Conservation (phyloP, 1,284 basidiomycete genomes). For the Ceratobasidium sp. region DNA sequence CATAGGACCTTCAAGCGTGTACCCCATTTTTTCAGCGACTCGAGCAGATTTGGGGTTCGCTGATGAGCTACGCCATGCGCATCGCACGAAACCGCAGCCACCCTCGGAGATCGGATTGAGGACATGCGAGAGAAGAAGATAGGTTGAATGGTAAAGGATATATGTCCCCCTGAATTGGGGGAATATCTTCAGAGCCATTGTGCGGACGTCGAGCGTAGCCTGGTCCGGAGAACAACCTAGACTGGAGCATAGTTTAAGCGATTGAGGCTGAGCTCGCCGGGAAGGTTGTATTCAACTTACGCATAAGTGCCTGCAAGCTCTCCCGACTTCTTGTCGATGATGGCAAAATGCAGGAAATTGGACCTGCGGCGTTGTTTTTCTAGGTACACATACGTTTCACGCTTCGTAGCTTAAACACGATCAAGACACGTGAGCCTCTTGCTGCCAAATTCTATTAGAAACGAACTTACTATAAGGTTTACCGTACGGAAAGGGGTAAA, state of each 20-base stretch:
- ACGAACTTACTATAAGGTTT: neutral
- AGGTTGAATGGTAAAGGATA: neutral
- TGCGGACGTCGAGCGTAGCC: conserved; percentile 14
- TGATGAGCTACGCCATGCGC: neutral
- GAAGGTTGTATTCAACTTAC: neutral
- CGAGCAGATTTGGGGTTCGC: conserved; percentile 9
- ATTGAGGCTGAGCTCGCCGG: neutral
- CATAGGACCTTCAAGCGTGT: conserved; percentile 15
- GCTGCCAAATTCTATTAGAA: neutral
- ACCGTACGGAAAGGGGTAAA: conserved; percentile 21
- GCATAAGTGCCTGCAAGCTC: conserved; percentile 10
- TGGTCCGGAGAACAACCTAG: conserved; percentile 22
- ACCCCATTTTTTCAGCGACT: conserved; percentile 23
- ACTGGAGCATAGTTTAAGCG: neutral
- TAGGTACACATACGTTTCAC: conserved; percentile 18
- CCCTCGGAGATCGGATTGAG: conserved; percentile 28
- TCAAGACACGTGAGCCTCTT: neutral
- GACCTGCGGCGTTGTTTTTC: conserved; percentile 18
- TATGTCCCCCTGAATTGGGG: neutral
- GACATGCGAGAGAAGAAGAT: conserved; percentile 9
- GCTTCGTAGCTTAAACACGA: conserved; percentile 8
- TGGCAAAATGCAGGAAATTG: conserved; percentile 17
- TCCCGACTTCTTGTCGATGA: neutral
- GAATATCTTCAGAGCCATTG: conserved; percentile 2
- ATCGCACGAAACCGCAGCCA: conserved; percentile 10